These are phyloP conservation scores for Trypanosoma cruzi DNA, from an alignment of 208 protist genomes.

Conservation along the genomic window DNA sequence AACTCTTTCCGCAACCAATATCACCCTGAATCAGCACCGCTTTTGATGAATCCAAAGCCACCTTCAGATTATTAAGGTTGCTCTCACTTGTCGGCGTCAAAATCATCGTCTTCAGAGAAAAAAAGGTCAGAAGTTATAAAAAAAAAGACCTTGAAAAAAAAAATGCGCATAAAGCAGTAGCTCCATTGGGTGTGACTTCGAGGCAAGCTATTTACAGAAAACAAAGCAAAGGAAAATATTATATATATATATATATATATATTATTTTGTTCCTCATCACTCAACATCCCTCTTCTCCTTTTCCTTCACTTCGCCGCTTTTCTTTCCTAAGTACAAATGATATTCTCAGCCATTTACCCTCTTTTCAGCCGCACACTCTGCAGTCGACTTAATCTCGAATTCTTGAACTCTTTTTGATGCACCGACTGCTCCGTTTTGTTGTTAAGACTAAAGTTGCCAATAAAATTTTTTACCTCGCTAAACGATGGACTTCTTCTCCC, in stretches of 20 bases:
- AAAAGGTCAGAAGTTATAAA: too few relatives aligned
- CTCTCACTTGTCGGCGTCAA: slow-evolving; percentile 61
- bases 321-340: background rate
- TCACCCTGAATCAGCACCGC: slow-evolving; percentile 87
- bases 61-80: slow-evolving; percentile 72
- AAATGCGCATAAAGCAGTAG: slow-evolving; percentile 12
- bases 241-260: too few relatives aligned
- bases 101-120: slow-evolving; percentile 47
- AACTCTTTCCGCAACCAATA: slow-evolving; percentile 87
- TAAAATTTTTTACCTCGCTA: background rate
- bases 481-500: background rate
- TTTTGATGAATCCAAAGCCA: slow-evolving; percentile 62
- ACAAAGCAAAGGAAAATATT: slow-evolving; percentile 1
- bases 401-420: background rate
- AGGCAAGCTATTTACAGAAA: slow-evolving; percentile 38
- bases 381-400: slow-evolving; percentile 9
- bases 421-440: background rate
- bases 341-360: background rate
- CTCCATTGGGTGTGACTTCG: too few relatives aligned
- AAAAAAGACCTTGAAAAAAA: slow-evolving; percentile 27
- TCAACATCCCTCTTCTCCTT: background rate
- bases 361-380: slow-evolving; percentile 3
- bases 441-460: background rate
- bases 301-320: background rate
- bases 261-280: too few relatives aligned